Evolutionary conservation across 306 rosid genomes (phyloP).

Genomic region (Vachellia pachyceras): DNA sequence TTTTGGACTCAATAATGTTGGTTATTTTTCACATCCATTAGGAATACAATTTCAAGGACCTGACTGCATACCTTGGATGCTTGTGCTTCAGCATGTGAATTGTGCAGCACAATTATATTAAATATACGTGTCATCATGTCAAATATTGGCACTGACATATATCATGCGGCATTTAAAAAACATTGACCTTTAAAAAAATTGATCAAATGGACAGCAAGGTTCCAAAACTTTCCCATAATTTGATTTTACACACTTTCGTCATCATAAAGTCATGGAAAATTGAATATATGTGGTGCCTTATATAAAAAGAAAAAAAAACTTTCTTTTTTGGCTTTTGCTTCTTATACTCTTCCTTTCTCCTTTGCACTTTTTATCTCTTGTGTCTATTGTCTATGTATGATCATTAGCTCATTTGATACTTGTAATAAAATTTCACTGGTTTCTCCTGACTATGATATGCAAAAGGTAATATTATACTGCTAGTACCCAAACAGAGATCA

Average conservation of each 20-base stretch:
- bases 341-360: constrained; percentile 27
- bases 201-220: constrained; percentile 29
- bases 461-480: too few species aligned
- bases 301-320: neutral
- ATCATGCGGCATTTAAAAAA: neutral
- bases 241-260: constrained; percentile 32
- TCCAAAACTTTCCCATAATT: constrained; percentile 38
- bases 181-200: too few species aligned
- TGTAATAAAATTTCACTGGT: neutral
- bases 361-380: neutral
- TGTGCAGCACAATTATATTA: neutral
- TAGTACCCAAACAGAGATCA: too few species aligned
- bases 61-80: neutral
- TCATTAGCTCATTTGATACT: neutral
- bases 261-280: neutral
- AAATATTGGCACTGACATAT: neutral
- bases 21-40: neutral
- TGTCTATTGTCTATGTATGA: neutral
- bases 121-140: neutral
- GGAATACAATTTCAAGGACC: neutral
- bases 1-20: neutral
- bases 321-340: constrained; percentile 35
- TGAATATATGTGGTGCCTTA: constrained; percentile 9
- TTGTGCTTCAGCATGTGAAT: neutral
- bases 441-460: neutral